Evolutionary conservation across 345 rosid genomes (phyloP), one percentile per base, ranked within the genome.

Genomic region (Microcos paniculata): DNA sequence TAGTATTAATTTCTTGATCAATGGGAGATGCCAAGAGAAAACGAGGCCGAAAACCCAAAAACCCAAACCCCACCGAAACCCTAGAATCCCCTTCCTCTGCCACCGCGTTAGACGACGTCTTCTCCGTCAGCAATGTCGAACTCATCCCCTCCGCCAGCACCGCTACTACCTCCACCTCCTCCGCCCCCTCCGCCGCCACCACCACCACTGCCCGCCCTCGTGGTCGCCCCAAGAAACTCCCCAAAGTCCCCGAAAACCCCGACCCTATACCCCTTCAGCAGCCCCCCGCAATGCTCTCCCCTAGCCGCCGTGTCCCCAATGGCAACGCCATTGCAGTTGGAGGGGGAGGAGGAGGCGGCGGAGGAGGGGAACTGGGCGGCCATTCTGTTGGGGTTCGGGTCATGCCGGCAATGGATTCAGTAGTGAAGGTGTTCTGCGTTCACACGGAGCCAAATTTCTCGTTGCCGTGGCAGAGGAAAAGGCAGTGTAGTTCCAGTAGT

Each of bases 391-490:
- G 26, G 21, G 81, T 61, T 63, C 82, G 85, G 72, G 90, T 81
- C 24, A 70, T 84, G 18, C 87, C 89, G 16, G 81, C 88, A 31
- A 90, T 90, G 94, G 92, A 90, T 59, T 84, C 92, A 1, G 92
- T 88, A 16, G 94, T 90, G 45, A 90, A 90, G 84, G 89, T 90
- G 73, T 90, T 90, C 66, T 90, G 92, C 55, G 90, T 87, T 48
- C 94, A 88, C 46, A 84, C 92, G 11, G 90, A 88, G 49, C 94
- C 94, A 2, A 90, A 88, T 80, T 90, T 88, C 79, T 90, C 94
- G 45, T 84, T 87, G 38, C 86, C 92, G 2, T 90, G 92, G 92
- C 92, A 88, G 81, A 77, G 90, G 64, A 88, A 90, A 81, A 78
- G 88, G 76, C 91, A 90, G 84, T 88, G 82, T 48, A 88, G 90